These are phyloP conservation scores for Ogataea nakhonphanomensis DNA, from an alignment of 805 yeast genomes.

Conservation along the genomic window DNA sequence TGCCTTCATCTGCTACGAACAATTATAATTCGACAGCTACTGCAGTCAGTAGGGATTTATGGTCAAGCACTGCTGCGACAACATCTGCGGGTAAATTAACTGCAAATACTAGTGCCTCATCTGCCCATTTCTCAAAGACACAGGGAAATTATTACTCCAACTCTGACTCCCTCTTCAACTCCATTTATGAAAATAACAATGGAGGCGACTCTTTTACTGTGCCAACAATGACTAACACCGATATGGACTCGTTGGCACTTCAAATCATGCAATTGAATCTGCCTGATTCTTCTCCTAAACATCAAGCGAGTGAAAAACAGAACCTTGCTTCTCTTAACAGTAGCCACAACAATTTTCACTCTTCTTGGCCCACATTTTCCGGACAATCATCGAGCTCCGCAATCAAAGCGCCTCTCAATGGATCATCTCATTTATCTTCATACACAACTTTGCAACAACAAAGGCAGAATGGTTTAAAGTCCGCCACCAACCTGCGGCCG, in stretches of 20 bases:
- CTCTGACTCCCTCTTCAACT: conserved; percentile 15
- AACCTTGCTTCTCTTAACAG: conserved; percentile 4
- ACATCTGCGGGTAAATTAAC: conserved; percentile 15
- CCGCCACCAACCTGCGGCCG: conserved; percentile 4
- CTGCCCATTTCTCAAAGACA: conserved; percentile 10
- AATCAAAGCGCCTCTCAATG: conserved; percentile 8
- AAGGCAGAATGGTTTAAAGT: conserved; percentile 1
- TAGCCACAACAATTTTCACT: conserved; percentile 10
- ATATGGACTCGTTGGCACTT: conserved; percentile 28
- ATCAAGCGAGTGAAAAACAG: conserved; percentile 4
- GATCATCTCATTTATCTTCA: conserved; percentile 7
- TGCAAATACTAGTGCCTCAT: conserved; percentile 11
- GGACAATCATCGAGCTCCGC: conserved; percentile 8
- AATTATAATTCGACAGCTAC: conserved; percentile 8
- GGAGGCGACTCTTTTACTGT: conserved; percentile 11
- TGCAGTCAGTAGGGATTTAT: conserved; percentile 17
- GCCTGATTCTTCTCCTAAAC: conserved; percentile 9
- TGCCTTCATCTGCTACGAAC: conserved; percentile 15
- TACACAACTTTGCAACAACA: conserved; percentile 9
- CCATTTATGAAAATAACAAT: conserved; percentile 12
- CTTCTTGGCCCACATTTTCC: conserved; percentile 19
- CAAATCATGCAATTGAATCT: conserved; percentile 26
- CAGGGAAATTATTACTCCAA: conserved; percentile 14
- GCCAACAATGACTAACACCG: conserved; percentile 18
- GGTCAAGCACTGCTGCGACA: conserved; percentile 19